Percentiles rank a stretch among this genome's conserved stretches.
phyloP scores from a whole-genome alignment of 1,284 basidiomycete species.

The Tylopilus sp. region DNA sequence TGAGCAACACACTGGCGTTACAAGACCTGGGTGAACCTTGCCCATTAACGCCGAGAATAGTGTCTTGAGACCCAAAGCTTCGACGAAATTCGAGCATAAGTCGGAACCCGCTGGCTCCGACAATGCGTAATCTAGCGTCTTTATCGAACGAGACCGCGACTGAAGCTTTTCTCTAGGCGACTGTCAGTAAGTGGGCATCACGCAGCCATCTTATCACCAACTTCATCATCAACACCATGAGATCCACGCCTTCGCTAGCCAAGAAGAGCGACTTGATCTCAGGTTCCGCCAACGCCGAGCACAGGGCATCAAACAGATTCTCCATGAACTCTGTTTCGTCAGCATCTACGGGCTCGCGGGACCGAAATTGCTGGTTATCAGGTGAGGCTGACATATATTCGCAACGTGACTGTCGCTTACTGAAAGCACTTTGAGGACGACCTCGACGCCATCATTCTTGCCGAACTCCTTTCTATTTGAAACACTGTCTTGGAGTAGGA shows the following conservation, averaged over 20 bases:
- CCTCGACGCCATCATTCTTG: conserved; percentile 77
- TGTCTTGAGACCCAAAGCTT: conserved; percentile 82
- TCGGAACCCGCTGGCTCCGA: conserved; percentile 73
- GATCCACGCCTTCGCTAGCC: conserved; percentile 89
- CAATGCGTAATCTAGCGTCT: conserved; percentile 88
- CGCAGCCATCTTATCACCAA: conserved; percentile 37
- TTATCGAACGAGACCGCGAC: conserved; percentile 79
- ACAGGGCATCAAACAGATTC: conserved; percentile 88
- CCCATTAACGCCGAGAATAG: conserved; percentile 93
- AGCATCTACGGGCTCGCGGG: conserved; percentile 74
- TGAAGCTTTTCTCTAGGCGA: conserved; percentile 72
- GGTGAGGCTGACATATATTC: conserved; percentile 16
- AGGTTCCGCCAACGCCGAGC: conserved; percentile 74
- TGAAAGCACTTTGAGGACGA: conserved; percentile 72
- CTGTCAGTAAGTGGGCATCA: conserved; percentile 7
- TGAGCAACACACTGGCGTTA: conserved; percentile 1
- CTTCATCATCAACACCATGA: conserved; percentile 97
- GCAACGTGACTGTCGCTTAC: conserved; percentile 46
- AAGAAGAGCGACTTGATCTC: conserved; percentile 80
- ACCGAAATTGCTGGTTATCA: conserved; percentile 71
- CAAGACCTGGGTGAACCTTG: conserved; percentile 53
- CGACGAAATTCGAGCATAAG: conserved; percentile 85
- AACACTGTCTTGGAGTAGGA: conserved; percentile 75
- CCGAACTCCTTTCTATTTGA: conserved; percentile 63
- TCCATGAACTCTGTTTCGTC: conserved; percentile 98